Evolutionary conservation across 331 rosid species (phyloP).

Genomic region (Dryas integrifolia): DNA sequence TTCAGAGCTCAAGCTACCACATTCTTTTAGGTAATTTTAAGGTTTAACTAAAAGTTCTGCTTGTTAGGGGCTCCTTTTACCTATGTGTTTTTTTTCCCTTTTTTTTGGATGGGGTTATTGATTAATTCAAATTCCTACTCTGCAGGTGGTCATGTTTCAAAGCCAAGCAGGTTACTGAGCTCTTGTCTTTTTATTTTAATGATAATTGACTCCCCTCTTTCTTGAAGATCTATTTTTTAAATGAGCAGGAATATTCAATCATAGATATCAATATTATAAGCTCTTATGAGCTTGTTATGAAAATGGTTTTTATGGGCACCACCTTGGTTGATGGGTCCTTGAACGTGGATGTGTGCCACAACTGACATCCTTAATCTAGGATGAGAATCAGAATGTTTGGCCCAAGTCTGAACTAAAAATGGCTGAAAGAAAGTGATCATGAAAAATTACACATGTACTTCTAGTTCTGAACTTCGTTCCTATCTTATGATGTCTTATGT

Average conservation of each 20-base stretch:
- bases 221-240: background rate
- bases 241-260: background rate
- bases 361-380: background rate
- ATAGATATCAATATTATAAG: background rate
- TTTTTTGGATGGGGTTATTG: background rate
- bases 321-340: background rate
- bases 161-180: conserved; percentile 30
- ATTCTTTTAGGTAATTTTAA: conserved; percentile 20
- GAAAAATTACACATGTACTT: background rate
- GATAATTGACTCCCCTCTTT: background rate
- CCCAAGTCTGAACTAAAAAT: background rate
- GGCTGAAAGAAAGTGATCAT: background rate
- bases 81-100: background rate
- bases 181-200: conserved; percentile 7
- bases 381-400: background rate
- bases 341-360: background rate
- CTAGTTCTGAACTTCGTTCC: background rate
- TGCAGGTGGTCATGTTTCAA: conserved; percentile 31
- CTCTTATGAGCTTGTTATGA: background rate
- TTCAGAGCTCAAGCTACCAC: conserved; percentile 35
- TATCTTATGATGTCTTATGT: background rate
- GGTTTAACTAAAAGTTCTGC: background rate
- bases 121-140: background rate
- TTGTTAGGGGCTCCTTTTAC: background rate
- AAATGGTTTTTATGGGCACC: background rate